Percentiles rank a stretch among this genome's conserved stretches.
Evolutionary conservation across 202 grass and related monocot genomes (phyloP).

Genomic region (Carex arenaria): DNA sequence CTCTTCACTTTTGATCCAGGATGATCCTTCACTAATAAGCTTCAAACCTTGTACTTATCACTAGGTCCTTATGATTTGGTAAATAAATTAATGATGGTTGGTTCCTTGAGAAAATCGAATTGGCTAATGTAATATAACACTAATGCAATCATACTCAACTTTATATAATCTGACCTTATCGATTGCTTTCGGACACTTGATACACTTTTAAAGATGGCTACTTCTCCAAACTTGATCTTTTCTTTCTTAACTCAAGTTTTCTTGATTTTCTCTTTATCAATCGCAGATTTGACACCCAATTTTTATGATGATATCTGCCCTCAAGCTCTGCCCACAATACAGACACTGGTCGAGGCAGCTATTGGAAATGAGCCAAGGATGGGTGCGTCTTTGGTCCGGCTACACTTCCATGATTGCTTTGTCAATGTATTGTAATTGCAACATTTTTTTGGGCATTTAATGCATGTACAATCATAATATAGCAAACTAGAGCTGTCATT

Average conservation of each 20-base stretch:
- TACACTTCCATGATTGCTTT: conserved; percentile 95
- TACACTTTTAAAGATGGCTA: not conserved
- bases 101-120: not conserved
- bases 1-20: not conserved
- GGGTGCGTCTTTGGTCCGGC: conserved; percentile 64
- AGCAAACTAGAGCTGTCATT: no score
- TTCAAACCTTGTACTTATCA: conserved; percentile 2
- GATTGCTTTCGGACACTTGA: not conserved
- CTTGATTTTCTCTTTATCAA: not conserved
- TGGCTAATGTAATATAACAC: not conserved
- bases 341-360: conserved; percentile 43
- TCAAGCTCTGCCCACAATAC: conserved; percentile 52
- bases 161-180: conserved; percentile 11
- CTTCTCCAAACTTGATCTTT: not conserved
- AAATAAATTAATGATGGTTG: conserved; percentile 17
- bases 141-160: conserved; percentile 9
- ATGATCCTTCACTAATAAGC: conserved; percentile 3
- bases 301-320: conserved; percentile 78
- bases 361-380: conserved; percentile 52
- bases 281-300: conserved; percentile 38
- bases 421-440: conserved; percentile 46
- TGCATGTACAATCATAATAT: no score
- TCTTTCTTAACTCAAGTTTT: conserved; percentile 10
- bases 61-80: not conserved
- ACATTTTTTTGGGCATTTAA: no score